Evolutionary conservation across 495 filamentous ascomycete species (phyloP).

Genomic region (Clavariopsis aquatica): DNA sequence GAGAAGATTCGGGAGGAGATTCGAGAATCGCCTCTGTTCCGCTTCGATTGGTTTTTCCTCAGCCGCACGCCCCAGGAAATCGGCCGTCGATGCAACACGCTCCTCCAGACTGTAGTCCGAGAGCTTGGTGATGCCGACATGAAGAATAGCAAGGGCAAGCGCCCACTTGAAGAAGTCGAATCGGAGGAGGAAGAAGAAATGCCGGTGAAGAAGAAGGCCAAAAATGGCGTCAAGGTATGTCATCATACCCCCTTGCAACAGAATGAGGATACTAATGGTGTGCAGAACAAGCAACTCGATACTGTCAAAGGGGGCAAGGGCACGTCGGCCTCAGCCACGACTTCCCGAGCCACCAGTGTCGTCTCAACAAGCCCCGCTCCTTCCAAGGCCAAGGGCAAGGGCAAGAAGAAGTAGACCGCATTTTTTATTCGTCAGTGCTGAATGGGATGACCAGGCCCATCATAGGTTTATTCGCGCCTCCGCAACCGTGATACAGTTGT

Average conservation of each 20-base stretch:
- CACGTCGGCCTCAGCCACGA: conserved; percentile 52
- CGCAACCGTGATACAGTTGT: background rate
- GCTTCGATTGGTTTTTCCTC: conserved; percentile 99
- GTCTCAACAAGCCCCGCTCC: conserved; percentile 51
- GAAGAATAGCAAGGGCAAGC: conserved; percentile 61
- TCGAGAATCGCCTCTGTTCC: conserved; percentile 89
- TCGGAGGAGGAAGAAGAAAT: conserved; percentile 61
- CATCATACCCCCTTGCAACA: background rate
- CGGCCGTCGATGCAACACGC: conserved; percentile 84
- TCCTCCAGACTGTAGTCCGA: conserved; percentile 88
- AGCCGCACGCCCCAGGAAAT: conserved; percentile 92
- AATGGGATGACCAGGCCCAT: background rate
- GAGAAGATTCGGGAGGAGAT: conserved; percentile 58
- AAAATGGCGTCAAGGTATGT: conserved; percentile 72
- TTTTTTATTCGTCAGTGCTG: background rate
- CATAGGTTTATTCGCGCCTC: background rate
- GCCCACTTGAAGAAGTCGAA: conserved; percentile 72
- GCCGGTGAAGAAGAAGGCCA: conserved; percentile 91
- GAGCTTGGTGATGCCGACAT: conserved; percentile 68
- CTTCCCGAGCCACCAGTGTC: conserved; percentile 61
- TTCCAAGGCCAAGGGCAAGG: conserved; percentile 55
- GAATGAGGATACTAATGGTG: background rate
- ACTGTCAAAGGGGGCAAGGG: conserved; percentile 54
- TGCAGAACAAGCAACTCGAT: conserved; percentile 63
- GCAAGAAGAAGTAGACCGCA: conserved; percentile 42